Percentiles rank a stretch among this genome's conserved stretches.
These are phyloP conservation scores for Pichia sp. DNA, from an alignment of 1,139 yeast species.

Conservation along the genomic window DNA sequence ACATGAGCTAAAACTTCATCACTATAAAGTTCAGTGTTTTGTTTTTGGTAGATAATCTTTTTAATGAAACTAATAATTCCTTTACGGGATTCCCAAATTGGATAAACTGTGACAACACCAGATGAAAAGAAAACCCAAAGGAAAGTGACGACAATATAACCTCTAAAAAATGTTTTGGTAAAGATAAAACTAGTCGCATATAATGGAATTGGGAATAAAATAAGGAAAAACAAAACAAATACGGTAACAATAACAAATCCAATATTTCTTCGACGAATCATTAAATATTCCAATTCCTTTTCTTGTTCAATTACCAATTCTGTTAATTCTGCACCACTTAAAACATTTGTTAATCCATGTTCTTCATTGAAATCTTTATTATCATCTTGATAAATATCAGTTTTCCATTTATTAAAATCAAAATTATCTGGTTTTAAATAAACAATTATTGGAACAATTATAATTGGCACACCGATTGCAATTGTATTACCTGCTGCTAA, in stretches of 20 bases:
- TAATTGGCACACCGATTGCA: slow-evolving; percentile 68
- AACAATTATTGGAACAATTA: slow-evolving; percentile 64
- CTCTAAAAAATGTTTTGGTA: slow-evolving; percentile 32
- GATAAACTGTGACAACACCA: slow-evolving; percentile 31
- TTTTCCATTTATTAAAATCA: slow-evolving; percentile 58
- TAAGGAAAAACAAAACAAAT: slow-evolving; percentile 24
- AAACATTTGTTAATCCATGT: slow-evolving; percentile 26
- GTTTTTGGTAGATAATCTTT: slow-evolving; percentile 11
- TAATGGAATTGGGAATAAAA: slow-evolving; percentile 32
- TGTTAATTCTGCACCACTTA: slow-evolving; percentile 31
- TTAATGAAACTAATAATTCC: slow-evolving; percentile 18
- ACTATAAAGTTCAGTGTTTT: slow-evolving; percentile 9
- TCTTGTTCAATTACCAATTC: slow-evolving; percentile 20
- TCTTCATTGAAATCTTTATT: slow-evolving; percentile 43
- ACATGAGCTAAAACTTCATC: slow-evolving; percentile 11
- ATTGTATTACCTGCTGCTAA: slow-evolving; percentile 47
- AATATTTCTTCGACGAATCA: slow-evolving; percentile 23
- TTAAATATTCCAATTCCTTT: slow-evolving; percentile 22
- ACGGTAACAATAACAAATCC: slow-evolving; percentile 25
- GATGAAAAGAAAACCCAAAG: slow-evolving; percentile 35
- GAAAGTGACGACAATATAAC: slow-evolving; percentile 35
- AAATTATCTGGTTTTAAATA: slow-evolving; percentile 65
- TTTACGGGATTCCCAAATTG: slow-evolving; percentile 32
- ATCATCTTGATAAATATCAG: slow-evolving; percentile 51
- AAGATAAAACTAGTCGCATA: slow-evolving; percentile 33